phyloP scores from a whole-genome alignment of 2,329 filamentous ascomycete genomes.

The Orbilia javanica region DNA sequence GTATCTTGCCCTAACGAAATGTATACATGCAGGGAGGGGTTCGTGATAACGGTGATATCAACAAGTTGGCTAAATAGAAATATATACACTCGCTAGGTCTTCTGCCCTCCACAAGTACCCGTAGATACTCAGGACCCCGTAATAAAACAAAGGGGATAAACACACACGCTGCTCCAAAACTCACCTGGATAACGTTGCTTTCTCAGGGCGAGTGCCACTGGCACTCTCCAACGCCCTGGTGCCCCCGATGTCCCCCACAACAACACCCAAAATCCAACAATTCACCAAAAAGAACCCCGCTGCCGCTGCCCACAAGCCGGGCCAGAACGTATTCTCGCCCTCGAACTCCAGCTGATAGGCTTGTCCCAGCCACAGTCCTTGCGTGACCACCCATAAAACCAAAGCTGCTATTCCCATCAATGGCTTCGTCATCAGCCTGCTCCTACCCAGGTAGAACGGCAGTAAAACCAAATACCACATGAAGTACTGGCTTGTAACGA shows the following conservation, averaged over 20 bases:
- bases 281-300: constrained; percentile 87
- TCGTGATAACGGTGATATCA: no score
- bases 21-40: no score
- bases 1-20: no score
- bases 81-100: no score
- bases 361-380: constrained; percentile 81
- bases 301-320: constrained; percentile 82
- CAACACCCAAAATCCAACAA: constrained; percentile 48
- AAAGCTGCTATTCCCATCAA: constrained; percentile 81
- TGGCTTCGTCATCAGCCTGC: constrained; percentile 75
- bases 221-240: background rate
- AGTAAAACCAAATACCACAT: constrained; percentile 97
- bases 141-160: no score
- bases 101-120: no score
- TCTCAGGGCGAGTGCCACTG: background rate
- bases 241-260: constrained; percentile 29
- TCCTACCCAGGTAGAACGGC: constrained; percentile 87
- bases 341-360: constrained; percentile 83
- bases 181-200: background rate
- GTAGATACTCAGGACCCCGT: no score
- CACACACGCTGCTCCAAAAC: background rate
- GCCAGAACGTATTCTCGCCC: constrained; percentile 84
- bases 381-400: constrained; percentile 75
- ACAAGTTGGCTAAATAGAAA: no score
- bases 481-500: constrained; percentile 98